These are phyloP conservation scores for Russula ochroleuca DNA, from an alignment of 768 basidiomycete species.

Conservation along the genomic window DNA sequence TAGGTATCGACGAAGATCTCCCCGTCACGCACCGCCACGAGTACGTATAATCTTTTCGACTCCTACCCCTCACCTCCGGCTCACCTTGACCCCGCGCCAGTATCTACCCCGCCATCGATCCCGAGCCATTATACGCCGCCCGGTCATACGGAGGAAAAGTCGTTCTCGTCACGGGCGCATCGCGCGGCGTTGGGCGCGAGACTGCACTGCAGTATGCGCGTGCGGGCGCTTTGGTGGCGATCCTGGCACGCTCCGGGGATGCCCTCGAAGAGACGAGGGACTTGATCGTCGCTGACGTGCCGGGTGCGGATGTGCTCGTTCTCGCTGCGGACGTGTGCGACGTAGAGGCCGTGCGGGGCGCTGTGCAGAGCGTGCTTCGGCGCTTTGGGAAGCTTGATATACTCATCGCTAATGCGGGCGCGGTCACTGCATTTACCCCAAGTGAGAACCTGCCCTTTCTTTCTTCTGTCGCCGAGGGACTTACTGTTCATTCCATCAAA, in stretches of 20 bases:
- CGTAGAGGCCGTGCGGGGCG: neutral
- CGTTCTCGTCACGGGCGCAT: conserved; percentile 16
- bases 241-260: neutral
- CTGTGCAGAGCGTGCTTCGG: neutral
- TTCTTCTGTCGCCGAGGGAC: neutral
- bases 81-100: neutral
- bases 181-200: conserved; percentile 18
- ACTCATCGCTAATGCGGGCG: conserved; percentile 8
- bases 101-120: conserved; percentile 14
- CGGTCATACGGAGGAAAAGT: conserved; percentile 1
- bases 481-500: neutral
- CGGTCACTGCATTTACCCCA: neutral
- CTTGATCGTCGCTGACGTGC: neutral
- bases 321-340: conserved; percentile 10
- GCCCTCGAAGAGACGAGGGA: conserved; percentile 1
- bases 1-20: conserved; percentile 2
- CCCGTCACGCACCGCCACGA: conserved; percentile 9
- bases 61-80: no score
- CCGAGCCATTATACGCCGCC: neutral
- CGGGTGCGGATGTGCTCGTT: neutral
- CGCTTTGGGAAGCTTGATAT: conserved; percentile 16
- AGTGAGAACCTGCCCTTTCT: neutral
- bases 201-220: conserved; percentile 9
- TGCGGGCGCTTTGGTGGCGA: conserved; percentile 2
- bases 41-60: neutral